These are phyloP conservation scores for Apiotrichum sp. DNA, from an alignment of 1,284 basidiomycete genomes.

Conservation along the genomic window DNA sequence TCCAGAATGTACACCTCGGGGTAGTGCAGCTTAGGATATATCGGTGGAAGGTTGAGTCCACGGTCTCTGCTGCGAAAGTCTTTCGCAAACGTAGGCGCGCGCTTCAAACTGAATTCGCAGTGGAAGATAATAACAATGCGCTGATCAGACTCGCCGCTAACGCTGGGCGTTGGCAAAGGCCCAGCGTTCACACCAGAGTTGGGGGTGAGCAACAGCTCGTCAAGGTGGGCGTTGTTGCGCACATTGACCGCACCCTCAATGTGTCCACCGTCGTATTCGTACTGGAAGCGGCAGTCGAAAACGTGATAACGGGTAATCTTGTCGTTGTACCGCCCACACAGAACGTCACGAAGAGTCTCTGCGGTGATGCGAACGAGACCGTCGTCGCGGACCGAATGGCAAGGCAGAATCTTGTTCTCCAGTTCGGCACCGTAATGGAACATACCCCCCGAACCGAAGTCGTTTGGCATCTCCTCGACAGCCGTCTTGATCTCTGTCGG, in stretches of 20 bases:
- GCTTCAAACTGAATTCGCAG: constrained; percentile 93
- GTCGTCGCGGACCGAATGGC: constrained; percentile 87
- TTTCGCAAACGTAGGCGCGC: constrained; percentile 92
- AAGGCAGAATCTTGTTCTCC: constrained; percentile 86
- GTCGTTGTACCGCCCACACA: constrained; percentile 64
- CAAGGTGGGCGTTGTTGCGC: constrained; percentile 72
- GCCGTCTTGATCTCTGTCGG: background rate
- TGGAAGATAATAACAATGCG: constrained; percentile 94
- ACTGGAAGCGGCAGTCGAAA: constrained; percentile 96
- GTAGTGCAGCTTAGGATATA: constrained; percentile 90
- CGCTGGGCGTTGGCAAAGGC: constrained; percentile 64
- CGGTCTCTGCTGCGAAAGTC: constrained; percentile 87
- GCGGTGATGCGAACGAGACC: constrained; percentile 85
- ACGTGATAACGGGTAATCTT: constrained; percentile 66
- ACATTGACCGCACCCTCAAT: constrained; percentile 88
- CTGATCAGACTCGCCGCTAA: constrained; percentile 63
- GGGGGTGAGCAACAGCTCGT: constrained; percentile 67
- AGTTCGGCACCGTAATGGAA: constrained; percentile 86
- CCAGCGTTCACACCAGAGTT: constrained; percentile 46
- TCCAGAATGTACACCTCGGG: constrained; percentile 96
- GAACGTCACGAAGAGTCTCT: constrained; percentile 68
- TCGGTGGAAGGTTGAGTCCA: constrained; percentile 65
- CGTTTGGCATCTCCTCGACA: constrained; percentile 4
- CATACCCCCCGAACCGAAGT: constrained; percentile 49
- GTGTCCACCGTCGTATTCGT: constrained; percentile 92